These are phyloP conservation scores for Hymenochaete sp. DNA, from an alignment of 1,284 basidiomycete genomes.

Conservation along the genomic window DNA sequence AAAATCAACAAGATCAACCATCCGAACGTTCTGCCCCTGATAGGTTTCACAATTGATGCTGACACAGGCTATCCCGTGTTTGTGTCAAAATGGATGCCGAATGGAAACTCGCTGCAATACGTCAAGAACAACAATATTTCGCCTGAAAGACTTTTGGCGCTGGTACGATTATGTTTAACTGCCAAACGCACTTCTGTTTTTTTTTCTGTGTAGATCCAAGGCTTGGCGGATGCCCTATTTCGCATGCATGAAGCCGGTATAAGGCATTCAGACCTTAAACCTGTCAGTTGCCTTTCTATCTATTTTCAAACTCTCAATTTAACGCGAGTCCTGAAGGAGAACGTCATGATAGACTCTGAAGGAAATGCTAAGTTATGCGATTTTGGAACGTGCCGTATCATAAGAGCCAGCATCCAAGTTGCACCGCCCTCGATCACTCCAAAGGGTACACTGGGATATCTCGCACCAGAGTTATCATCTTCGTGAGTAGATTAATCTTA, in stretches of 20 bases:
- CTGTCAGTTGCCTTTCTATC: too few relatives aligned
- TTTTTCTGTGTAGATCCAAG: too few relatives aligned
- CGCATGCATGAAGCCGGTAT: too few relatives aligned
- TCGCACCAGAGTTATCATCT: neutral
- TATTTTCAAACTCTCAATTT: too few relatives aligned
- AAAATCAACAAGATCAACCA: constrained; percentile 7
- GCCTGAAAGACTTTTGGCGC: too few relatives aligned
- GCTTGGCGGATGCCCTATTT: too few relatives aligned
- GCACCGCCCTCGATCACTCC: neutral
- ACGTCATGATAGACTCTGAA: neutral
- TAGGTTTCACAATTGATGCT: constrained; percentile 5
- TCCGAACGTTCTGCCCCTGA: constrained; percentile 8
- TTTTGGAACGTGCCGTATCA: constrained; percentile 5
- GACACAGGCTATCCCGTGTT: neutral
- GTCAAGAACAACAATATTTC: too few relatives aligned
- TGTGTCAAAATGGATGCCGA: constrained; percentile 11
- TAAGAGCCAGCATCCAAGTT: neutral
- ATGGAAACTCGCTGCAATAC: neutral
- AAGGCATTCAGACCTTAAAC: too few relatives aligned
- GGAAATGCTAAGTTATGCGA: constrained; percentile 7
- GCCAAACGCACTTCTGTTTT: too few relatives aligned
- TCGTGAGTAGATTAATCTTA: too few relatives aligned
- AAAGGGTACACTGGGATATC: neutral
- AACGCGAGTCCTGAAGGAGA: too few relatives aligned
- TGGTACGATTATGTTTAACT: too few relatives aligned